Conservation (phyloP, 306 rosid species). For the Ormosia semicastrata region DNA sequence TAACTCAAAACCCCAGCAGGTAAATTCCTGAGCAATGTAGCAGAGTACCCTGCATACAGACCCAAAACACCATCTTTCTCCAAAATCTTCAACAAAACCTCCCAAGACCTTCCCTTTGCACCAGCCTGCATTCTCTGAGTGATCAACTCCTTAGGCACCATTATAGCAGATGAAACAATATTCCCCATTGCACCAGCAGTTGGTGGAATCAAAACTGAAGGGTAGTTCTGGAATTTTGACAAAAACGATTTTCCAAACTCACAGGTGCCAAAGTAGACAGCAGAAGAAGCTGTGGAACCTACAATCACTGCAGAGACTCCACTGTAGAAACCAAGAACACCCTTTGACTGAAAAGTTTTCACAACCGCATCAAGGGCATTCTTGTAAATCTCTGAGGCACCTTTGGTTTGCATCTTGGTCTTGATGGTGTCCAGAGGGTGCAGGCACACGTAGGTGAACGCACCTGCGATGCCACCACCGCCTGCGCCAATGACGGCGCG, state of each 20-base stretch:
- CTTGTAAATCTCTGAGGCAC: conserved; percentile 71
- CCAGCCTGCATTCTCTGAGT: conserved; percentile 93
- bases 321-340: conserved; percentile 73
- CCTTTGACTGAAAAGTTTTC: conserved; percentile 67
- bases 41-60: conserved; percentile 78
- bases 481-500: conserved; percentile 85
- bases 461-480: conserved; percentile 90
- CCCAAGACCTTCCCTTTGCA: conserved; percentile 73
- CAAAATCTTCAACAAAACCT: conserved; percentile 54
- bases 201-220: conserved; percentile 70
- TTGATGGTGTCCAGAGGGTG: conserved; percentile 87
- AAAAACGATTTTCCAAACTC: conserved; percentile 83
- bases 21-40: conserved; percentile 70
- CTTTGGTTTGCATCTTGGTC: conserved; percentile 85
- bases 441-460: conserved; percentile 91
- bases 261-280: conserved; percentile 85
- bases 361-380: conserved; percentile 63
- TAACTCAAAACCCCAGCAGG: conserved; percentile 92
- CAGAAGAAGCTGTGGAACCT: conserved; percentile 87
- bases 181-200: conserved; percentile 91
- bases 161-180: conserved; percentile 74
- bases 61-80: conserved; percentile 81
- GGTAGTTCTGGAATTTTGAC: conserved; percentile 45
- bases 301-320: conserved; percentile 86
- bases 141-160: conserved; percentile 91